Evolutionary conservation across 768 basidiomycete species (phyloP), one percentile per base, ranked within the genome.

Genomic region (Coprinopsis sp.): DNA sequence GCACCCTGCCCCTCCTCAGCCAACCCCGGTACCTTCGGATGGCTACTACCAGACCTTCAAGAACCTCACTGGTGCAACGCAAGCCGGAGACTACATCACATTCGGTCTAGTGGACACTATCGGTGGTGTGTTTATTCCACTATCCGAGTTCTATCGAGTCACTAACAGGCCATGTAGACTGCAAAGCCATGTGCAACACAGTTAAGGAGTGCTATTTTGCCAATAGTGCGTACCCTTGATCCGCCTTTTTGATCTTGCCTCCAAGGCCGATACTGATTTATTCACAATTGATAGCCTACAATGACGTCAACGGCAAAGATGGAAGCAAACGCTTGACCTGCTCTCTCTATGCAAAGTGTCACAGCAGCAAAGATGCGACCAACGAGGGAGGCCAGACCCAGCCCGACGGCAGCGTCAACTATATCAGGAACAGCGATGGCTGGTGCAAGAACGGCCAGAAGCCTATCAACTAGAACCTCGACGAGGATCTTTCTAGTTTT

Each of bases 261-360:
- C 6, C 22, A 2, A 36, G n/a, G n/a, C 34, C 16, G 34, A 18
- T 18, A 36, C 19, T n/a, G 34, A n/a, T 10, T 33, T 4, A 31
- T 5, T 28, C 13, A 13, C 37, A n/a, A 44, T 45, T 27, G 40
- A 24, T n/a, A 72, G 72, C 58, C 29, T 74, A 72, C 50, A 63
- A 72, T 52, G 72, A 74, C 50, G 70, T 71, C 54, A 71, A 74
- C 51, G 72, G 67, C 44, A 72, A 72, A 59, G 62, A 62, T 37
- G 71, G 71, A 46, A 72, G 71, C 61, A 61, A 69, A 21, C 62
- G 66, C 42, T 55, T 74, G 16, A 72, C 72, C 11, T 74, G 73
- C 58, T 63, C 72, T 13, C 57, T 74, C 34, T 73, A 71, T 58
- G 58, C 53, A 22, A 14, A 27, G 18, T 74, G 72, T 58, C 71